phyloP scores from a whole-genome alignment of 129 eudicot genomes.

The Flaveria sonorensis region DNA sequence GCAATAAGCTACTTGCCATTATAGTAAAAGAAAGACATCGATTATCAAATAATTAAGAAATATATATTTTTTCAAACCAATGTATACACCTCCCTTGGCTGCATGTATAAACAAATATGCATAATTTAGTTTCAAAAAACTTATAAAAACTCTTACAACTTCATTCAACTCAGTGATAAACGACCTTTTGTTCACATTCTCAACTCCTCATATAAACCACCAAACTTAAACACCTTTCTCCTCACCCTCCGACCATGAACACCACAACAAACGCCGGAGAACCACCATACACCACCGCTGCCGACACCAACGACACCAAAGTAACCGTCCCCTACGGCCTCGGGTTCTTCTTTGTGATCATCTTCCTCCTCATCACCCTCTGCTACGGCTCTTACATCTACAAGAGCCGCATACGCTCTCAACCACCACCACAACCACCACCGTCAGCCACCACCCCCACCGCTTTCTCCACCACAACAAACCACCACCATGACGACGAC shows the following conservation, averaged over 20 bases:
- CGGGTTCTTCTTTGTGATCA: conserved; percentile 23
- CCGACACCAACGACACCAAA: neutral
- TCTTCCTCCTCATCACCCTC: conserved; percentile 33
- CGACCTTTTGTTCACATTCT: neutral
- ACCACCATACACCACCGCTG: conserved; percentile 7
- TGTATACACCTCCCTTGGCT: conserved; percentile 5
- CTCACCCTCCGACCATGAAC: conserved; percentile 20
- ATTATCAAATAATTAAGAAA: neutral
- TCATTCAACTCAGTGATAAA: neutral
- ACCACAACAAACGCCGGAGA: conserved; percentile 23
- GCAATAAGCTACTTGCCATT: neutral
- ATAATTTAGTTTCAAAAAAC: neutral
- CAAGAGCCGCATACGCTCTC: conserved; percentile 15
- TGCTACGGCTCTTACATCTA: conserved; percentile 38
- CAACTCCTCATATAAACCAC: conserved; percentile 2
- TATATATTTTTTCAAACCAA: neutral
- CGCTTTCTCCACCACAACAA: neutral
- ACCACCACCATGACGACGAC: neutral
- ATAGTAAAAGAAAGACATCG: neutral
- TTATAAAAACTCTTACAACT: neutral
- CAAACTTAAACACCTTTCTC: neutral
- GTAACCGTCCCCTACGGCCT: conserved; percentile 12
- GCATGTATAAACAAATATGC: neutral
- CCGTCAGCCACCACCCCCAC: too few relatives aligned
- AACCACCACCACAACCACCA: conserved; percentile 11